Evolutionary conservation across 768 basidiomycete species (phyloP).

Genomic region (Phlegmacium glaucopus): DNA sequence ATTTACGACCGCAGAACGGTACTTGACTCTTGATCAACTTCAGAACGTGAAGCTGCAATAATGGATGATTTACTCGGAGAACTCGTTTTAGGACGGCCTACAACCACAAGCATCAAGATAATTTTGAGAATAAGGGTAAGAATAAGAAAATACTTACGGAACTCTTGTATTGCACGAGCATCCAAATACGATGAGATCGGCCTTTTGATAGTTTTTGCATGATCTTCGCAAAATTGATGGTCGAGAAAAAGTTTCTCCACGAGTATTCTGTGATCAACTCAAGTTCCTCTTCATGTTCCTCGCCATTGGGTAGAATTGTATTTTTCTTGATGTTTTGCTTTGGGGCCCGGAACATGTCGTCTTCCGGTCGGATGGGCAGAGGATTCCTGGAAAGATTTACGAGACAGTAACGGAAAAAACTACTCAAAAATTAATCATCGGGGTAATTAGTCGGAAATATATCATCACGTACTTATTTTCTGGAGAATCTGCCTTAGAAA

Average conservation of each 20-base stretch:
- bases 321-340: slow-evolving; percentile 57
- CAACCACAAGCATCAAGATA: neutral
- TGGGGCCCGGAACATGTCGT: slow-evolving; percentile 58
- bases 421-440: slow-evolving; percentile 24
- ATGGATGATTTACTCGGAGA: slow-evolving; percentile 87
- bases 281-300: slow-evolving; percentile 79
- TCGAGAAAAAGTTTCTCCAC: slow-evolving; percentile 96
- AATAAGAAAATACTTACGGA: slow-evolving; percentile 58
- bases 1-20: slow-evolving; percentile 95
- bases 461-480: slow-evolving; percentile 63
- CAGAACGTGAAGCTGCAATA: slow-evolving; percentile 90
- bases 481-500: slow-evolving; percentile 85
- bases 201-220: slow-evolving; percentile 98
- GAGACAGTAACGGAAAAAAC: slow-evolving; percentile 96
- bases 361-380: slow-evolving; percentile 56
- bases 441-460: neutral
- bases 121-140: neutral
- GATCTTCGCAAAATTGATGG: slow-evolving; percentile 96
- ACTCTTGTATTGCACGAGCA: slow-evolving; percentile 97
- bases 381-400: slow-evolving; percentile 69
- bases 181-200: slow-evolving; percentile 89
- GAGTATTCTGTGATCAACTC: slow-evolving; percentile 93
- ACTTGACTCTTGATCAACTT: slow-evolving; percentile 99
- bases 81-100: slow-evolving; percentile 96
- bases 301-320: slow-evolving; percentile 65